phyloP scores from a whole-genome alignment of 2,329 filamentous ascomycete species.

The Diaporthe sp. region DNA sequence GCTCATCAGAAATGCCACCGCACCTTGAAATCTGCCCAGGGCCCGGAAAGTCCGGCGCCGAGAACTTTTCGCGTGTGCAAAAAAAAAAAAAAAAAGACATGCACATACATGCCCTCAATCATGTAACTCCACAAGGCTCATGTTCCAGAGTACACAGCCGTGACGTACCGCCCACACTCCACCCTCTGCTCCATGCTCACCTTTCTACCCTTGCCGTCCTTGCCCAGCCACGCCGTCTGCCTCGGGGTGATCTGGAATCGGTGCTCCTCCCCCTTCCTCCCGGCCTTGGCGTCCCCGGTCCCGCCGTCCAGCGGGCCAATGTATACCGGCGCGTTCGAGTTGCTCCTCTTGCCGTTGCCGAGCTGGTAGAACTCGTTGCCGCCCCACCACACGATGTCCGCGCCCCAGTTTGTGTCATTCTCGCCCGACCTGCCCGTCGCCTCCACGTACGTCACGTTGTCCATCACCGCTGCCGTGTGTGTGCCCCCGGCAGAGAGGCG shows the following conservation, averaged over 20 bases:
- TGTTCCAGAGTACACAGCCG: conserved; percentile 80
- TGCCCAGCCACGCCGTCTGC: conserved; percentile 73
- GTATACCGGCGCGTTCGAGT: conserved; percentile 79
- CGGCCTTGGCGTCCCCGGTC: conserved; percentile 66
- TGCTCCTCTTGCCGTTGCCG: conserved; percentile 89
- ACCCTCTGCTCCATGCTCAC: conserved; percentile 86
- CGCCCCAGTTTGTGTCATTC: conserved; percentile 87
- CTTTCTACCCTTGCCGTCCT: conserved; percentile 70
- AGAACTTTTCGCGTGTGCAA: neutral
- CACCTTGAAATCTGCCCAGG: neutral
- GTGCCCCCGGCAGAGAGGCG: conserved; percentile 80
- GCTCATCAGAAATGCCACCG: conserved; percentile 3
- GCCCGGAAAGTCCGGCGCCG: neutral
- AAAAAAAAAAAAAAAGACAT: no score
- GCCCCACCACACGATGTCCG: conserved; percentile 92
- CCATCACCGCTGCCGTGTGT: conserved; percentile 85
- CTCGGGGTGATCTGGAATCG: conserved; percentile 84
- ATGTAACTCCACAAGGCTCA: conserved; percentile 33
- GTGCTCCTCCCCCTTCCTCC: conserved; percentile 72
- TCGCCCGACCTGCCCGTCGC: conserved; percentile 61
- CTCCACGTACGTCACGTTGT: conserved; percentile 78
- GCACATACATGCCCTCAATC: neutral
- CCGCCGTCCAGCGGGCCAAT: conserved; percentile 79
- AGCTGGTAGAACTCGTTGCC: conserved; percentile 95
- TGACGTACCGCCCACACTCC: conserved; percentile 85